phyloP scores from a whole-genome alignment of 441 rosid species.

The Macaranga tanarius region DNA sequence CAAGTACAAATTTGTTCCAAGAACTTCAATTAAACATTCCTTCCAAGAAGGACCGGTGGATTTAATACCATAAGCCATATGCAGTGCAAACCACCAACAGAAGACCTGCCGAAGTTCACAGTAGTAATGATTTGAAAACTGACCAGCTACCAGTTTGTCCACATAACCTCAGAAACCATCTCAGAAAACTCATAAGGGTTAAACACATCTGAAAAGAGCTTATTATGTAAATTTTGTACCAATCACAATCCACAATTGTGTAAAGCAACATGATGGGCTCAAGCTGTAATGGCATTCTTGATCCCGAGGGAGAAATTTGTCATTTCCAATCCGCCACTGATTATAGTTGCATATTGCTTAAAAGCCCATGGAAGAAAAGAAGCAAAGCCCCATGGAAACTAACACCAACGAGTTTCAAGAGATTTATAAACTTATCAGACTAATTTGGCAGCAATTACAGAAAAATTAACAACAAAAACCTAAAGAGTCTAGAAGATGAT shows the following conservation, averaged over 20 bases:
- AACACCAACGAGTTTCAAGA: conserved; percentile 20
- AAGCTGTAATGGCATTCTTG: conserved; percentile 19
- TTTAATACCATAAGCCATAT: conserved; percentile 19
- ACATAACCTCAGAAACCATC: conserved; percentile 8
- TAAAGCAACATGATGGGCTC: not conserved
- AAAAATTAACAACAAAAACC: conserved; percentile 17
- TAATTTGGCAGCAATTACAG: conserved; percentile 11
- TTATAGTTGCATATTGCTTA: conserved; percentile 1
- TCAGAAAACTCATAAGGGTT: conserved; percentile 1
- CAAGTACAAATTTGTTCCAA: conserved; percentile 24
- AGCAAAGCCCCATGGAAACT: conserved; percentile 5
- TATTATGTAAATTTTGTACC: not conserved
- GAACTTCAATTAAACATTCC: conserved; percentile 24
- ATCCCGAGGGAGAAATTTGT: conserved; percentile 10
- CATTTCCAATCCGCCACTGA: conserved; percentile 15
- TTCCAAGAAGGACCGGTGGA: conserved; percentile 17
- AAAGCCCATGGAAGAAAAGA: conserved; percentile 9
- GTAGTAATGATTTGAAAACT: conserved; percentile 17
- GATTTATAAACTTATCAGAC: conserved; percentile 19
- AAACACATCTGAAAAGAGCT: conserved; percentile 3
- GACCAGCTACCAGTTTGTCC: conserved; percentile 20
- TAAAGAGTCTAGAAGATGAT: conserved; percentile 15
- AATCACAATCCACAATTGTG: not conserved
- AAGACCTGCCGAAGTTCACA: conserved; percentile 9
- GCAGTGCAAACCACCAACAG: conserved; percentile 18